Base-by-base conservation (phyloP, 495 filamentous ascomycete species). In the Aspergillus mulundensis region DNA sequence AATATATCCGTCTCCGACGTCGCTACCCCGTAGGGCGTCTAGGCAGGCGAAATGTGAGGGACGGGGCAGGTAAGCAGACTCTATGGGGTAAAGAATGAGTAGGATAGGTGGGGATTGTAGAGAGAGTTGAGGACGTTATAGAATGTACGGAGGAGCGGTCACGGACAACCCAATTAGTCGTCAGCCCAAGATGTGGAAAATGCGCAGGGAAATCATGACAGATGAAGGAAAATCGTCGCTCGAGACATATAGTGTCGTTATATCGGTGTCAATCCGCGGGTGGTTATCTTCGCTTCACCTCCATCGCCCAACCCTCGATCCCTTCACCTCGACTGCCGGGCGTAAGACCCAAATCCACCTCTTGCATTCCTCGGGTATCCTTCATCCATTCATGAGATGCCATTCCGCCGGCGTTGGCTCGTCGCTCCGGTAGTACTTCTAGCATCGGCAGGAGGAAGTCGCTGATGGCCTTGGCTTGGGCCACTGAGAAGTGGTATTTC, bases 371-470 rank as follows among this genome's bases (percentile, higher is more conserved):
- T 25, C 84, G 83, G 2, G 91, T 90, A 57, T 87, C 85, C 50
- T 88, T 81, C 62, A 97, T 72, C 79, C 93, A 97, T 14, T 75
- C 71, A 62, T 94, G 88, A 21, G 84, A 82, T 11, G 87, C 82
- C 94, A 97, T 97, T 8, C 95, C 95, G 16, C 95, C 94, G 12
- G 95, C 95, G 67, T 97, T 97, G 14, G 95, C 95, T 30, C 94
- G 77, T 65, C 88, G 85, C 61, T 90, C 88, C 0, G 95, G 95
- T 42, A 87, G 69, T 12, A 99, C 73, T 64, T 95, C 91, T 25
- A 99, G 77, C 95, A 99, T 95, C 2, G 94, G 94, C 2, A 87
- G 76, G 21, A 99, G 72, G 73, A 99, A 95, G 30, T 93, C 90
- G 36, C 85, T 81, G 53, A 96, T 91, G 58, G 81, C 81, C 70